Percentiles rank a stretch among this genome's conserved stretches.
phyloP scores from a whole-genome alignment of 352 stramenopile species.

The Albugo laibachii region DNA sequence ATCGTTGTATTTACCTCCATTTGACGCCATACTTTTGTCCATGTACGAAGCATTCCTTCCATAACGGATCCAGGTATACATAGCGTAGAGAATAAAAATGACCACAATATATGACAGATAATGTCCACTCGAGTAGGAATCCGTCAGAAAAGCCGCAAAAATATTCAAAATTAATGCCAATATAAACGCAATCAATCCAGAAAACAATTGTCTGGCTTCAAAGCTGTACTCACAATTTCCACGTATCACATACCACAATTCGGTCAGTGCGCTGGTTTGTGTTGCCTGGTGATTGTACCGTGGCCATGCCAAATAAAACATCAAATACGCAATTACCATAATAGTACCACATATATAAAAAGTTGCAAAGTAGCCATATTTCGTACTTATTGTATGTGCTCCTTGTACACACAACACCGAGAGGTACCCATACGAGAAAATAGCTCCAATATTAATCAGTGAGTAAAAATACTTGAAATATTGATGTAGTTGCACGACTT shows the following conservation, averaged over 20 bases:
- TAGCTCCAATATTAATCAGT: constrained; percentile 79
- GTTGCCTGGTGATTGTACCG: constrained; percentile 62
- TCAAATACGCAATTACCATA: constrained; percentile 58
- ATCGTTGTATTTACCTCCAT: constrained; percentile 60
- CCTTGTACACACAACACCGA: constrained; percentile 79
- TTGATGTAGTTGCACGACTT: constrained; percentile 53
- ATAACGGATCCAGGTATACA: constrained; percentile 71
- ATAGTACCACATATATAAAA: constrained; percentile 67
- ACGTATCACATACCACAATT: constrained; percentile 47
- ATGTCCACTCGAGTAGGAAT: constrained; percentile 24
- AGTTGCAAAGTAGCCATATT: constrained; percentile 81
- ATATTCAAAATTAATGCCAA: constrained; percentile 49
- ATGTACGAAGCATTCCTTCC: constrained; percentile 63
- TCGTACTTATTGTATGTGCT: constrained; percentile 30
- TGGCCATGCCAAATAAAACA: constrained; percentile 33
- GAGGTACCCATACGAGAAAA: constrained; percentile 82
- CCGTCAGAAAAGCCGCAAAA: constrained; percentile 47
- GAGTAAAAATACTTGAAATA: constrained; percentile 89
- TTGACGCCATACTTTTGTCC: constrained; percentile 71
- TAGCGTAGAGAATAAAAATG: constrained; percentile 39
- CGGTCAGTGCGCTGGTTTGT: constrained; percentile 49
- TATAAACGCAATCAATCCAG: constrained; percentile 42
- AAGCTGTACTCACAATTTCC: constrained; percentile 66
- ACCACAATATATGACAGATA: constrained; percentile 60
- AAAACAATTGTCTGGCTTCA: constrained; percentile 57